Evolutionary conservation across 768 basidiomycete species (phyloP).

Genomic region (Lactifluus pinguis): DNA sequence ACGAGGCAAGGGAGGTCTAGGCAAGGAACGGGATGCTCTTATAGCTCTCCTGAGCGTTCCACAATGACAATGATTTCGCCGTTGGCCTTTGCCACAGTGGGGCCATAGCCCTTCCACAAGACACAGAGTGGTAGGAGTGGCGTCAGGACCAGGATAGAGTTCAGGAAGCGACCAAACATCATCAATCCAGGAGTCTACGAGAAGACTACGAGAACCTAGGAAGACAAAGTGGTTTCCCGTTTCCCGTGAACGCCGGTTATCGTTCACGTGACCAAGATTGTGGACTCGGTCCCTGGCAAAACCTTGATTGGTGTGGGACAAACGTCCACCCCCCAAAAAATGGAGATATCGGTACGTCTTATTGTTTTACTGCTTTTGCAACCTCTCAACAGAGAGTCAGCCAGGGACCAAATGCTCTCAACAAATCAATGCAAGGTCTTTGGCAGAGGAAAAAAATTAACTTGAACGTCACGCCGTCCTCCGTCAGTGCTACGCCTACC

Average conservation of each 20-base stretch:
- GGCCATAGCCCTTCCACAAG: too few relatives aligned
- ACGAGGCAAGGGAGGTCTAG: not conserved
- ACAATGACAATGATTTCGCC: not conserved
- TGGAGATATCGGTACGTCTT: constrained; percentile 11
- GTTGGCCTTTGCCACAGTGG: too few relatives aligned
- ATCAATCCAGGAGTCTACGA: too few relatives aligned
- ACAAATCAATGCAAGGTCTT: constrained; percentile 70
- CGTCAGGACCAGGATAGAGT: too few relatives aligned
- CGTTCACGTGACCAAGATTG: too few relatives aligned
- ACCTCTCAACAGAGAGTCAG: constrained; percentile 32
- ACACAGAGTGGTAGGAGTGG: too few relatives aligned
- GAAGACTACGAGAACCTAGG: too few relatives aligned
- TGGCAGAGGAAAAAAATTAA: constrained; percentile 75
- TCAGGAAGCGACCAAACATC: too few relatives aligned
- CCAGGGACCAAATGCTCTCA: constrained; percentile 66
- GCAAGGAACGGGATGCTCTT: not conserved
- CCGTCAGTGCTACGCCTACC: constrained; percentile 22
- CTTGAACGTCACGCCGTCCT: constrained; percentile 37
- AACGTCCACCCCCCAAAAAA: not conserved
- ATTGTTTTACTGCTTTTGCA: not conserved
- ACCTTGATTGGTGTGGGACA: too few relatives aligned
- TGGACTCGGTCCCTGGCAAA: too few relatives aligned
- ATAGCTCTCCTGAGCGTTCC: not conserved
- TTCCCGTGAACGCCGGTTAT: too few relatives aligned
- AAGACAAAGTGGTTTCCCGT: too few relatives aligned